Percentiles rank a stretch among this genome's conserved stretches.
These are phyloP conservation scores for Globisporangium canariense DNA, from an alignment of 352 stramenopile genomes.

Conservation along the genomic window DNA sequence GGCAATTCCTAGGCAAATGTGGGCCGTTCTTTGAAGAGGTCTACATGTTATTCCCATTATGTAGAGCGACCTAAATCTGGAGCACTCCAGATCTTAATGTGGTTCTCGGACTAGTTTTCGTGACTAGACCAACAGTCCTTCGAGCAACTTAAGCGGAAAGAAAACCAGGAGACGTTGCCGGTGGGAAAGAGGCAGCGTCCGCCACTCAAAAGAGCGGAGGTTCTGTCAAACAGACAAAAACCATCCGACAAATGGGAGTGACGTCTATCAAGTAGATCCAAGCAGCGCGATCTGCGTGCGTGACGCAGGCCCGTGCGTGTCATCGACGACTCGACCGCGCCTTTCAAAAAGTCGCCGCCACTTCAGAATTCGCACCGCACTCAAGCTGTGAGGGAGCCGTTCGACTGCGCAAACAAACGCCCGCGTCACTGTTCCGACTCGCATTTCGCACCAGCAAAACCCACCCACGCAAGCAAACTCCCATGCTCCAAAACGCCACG, in stretches of 20 bases:
- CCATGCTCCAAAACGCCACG: not conserved
- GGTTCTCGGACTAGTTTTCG: no score
- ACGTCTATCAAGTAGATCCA: conserved; percentile 8
- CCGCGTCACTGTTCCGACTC: conserved; percentile 1
- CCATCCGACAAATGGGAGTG: not conserved
- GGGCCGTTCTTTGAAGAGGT: not conserved
- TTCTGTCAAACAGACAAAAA: conserved; percentile 7
- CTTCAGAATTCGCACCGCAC: conserved; percentile 9
- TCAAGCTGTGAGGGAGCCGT: not conserved
- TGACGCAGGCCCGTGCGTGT: conserved; percentile 2
- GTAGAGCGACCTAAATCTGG: not conserved
- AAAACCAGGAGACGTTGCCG: no score
- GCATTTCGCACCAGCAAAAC: not conserved
- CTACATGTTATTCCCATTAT: not conserved
- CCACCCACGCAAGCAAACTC: not conserved
- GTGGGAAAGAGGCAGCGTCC: no score
- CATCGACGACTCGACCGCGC: not conserved
- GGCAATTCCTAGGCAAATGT: not conserved
- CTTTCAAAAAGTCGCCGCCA: not conserved
- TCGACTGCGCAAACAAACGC: conserved; percentile 8
- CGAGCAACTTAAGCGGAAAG: no score
- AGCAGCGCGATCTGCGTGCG: not conserved
- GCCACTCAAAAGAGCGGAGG: not conserved
- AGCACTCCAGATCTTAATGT: not conserved
- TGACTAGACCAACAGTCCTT: no score